Percentiles rank a stretch among this genome's conserved stretches.
Evolutionary conservation across 208 protist genomes (phyloP).

Genomic region (Trypanosoma congolense): DNA sequence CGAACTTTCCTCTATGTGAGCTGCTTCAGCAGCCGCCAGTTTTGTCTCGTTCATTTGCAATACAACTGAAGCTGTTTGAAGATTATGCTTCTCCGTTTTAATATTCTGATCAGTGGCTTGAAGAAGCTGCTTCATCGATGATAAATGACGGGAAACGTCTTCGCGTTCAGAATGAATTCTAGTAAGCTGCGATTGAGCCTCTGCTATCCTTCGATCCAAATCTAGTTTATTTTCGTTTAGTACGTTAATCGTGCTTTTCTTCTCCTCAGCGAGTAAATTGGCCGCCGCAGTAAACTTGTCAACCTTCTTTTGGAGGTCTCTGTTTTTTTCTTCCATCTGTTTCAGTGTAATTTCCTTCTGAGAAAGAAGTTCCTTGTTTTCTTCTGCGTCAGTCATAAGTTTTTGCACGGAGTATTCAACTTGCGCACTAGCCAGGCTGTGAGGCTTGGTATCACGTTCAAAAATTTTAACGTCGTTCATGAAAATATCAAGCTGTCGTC

Average conservation of each 20-base stretch:
- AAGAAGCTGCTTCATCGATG: constrained; percentile 38
- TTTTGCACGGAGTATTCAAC: constrained; percentile 65
- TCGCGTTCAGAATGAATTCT: constrained; percentile 43
- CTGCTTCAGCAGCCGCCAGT: constrained; percentile 31
- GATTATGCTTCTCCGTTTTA: constrained; percentile 41
- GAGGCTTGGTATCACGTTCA: constrained; percentile 26
- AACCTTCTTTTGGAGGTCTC: constrained; percentile 37
- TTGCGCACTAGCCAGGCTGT: constrained; percentile 49
- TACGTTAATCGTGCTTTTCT: constrained; percentile 31
- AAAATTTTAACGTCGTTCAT: constrained; percentile 37
- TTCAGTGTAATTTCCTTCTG: constrained; percentile 37
- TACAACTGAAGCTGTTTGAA: constrained; percentile 33
- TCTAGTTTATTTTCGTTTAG: constrained; percentile 51
- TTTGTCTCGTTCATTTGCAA: constrained; percentile 43
- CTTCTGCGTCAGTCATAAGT: constrained; percentile 42
- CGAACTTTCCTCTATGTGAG: constrained; percentile 30
- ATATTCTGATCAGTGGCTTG: constrained; percentile 38
- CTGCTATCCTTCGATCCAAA: constrained; percentile 47
- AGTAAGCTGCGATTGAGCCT: constrained; percentile 37
- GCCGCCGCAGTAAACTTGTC: constrained; percentile 41
- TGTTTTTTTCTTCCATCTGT: constrained; percentile 47
- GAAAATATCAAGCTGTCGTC: constrained; percentile 45
- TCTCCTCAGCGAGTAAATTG: constrained; percentile 43
- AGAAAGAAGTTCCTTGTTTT: constrained; percentile 28
- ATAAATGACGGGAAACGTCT: constrained; percentile 46